These are phyloP conservation scores for Cyberlindnera americana DNA, from an alignment of 805 yeast genomes.

Conservation along the genomic window DNA sequence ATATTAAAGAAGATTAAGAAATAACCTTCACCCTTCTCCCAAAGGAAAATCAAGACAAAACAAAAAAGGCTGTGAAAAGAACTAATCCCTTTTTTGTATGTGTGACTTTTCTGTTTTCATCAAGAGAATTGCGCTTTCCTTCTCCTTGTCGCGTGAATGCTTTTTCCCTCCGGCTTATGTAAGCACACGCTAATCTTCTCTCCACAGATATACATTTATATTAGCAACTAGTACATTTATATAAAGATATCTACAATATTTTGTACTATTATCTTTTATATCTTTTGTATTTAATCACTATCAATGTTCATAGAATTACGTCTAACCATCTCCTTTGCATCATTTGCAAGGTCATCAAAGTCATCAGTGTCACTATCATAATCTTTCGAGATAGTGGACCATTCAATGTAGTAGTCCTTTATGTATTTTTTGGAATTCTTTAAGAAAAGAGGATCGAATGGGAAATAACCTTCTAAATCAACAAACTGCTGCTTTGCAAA, in stretches of 20 bases:
- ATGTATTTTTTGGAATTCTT: constrained; percentile 56
- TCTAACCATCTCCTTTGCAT: constrained; percentile 23
- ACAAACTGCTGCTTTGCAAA: constrained; percentile 75
- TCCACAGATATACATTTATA: too few species aligned
- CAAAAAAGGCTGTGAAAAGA: too few species aligned
- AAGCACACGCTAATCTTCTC: too few species aligned
- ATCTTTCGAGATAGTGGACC: constrained; percentile 75
- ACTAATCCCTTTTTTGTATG: too few species aligned
- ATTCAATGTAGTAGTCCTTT: constrained; percentile 63
- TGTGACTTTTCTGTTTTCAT: too few species aligned
- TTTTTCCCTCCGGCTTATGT: too few species aligned
- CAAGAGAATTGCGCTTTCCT: too few species aligned
- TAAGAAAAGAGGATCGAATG: constrained; percentile 87
- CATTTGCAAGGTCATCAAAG: constrained; percentile 34
- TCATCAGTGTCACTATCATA: constrained; percentile 45
- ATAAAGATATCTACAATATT: too few species aligned
- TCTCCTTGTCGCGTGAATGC: too few species aligned
- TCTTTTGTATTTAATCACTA: constrained; percentile 6
- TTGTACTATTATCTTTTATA: too few species aligned
- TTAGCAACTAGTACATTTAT: too few species aligned
- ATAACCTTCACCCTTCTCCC: neutral
- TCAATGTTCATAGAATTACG: constrained; percentile 17
- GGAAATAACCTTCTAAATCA: constrained; percentile 92
- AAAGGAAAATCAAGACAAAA: too few species aligned
- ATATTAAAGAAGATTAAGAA: neutral